These are phyloP conservation scores for Excoecaria agallocha DNA, from an alignment of 345 rosid genomes.

Conservation along the genomic window DNA sequence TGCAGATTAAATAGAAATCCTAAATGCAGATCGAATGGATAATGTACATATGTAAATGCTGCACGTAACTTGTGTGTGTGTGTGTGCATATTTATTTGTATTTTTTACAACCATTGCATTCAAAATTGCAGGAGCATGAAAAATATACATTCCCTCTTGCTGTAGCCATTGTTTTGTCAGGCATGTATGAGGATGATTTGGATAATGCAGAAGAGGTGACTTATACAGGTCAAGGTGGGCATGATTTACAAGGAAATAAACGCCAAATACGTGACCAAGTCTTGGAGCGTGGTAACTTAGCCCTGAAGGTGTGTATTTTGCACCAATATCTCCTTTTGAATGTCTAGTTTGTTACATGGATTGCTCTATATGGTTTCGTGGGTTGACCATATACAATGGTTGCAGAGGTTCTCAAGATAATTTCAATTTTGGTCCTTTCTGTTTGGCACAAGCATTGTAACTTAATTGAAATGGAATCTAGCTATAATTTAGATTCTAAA, in stretches of 20 bases:
- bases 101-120: neutral
- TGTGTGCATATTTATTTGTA: no score
- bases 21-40: no score
- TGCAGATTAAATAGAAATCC: no score
- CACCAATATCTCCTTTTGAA: neutral
- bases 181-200: conserved; percentile 92
- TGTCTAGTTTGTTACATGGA: neutral
- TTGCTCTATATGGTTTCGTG: neutral
- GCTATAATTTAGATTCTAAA: no score
- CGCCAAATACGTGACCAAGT: conserved; percentile 77
- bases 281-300: conserved; percentile 79
- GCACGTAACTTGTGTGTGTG: no score
- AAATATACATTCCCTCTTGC: conserved; percentile 65
- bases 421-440: no score
- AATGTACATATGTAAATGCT: no score
- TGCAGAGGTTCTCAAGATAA: no score
- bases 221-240: conserved; percentile 97
- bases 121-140: conserved; percentile 44
- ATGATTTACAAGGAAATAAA: conserved; percentile 73
- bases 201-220: conserved; percentile 88
- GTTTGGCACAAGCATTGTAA: no score
- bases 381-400: no score
- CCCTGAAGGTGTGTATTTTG: conserved; percentile 65
- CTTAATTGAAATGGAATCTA: no score
- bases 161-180: conserved; percentile 72